A percentile compares a stretch with the other conserved stretches of the same genome.
phyloP scores from a whole-genome alignment of 139 green algal genomes.

The Coccomyxa sp. region DNA sequence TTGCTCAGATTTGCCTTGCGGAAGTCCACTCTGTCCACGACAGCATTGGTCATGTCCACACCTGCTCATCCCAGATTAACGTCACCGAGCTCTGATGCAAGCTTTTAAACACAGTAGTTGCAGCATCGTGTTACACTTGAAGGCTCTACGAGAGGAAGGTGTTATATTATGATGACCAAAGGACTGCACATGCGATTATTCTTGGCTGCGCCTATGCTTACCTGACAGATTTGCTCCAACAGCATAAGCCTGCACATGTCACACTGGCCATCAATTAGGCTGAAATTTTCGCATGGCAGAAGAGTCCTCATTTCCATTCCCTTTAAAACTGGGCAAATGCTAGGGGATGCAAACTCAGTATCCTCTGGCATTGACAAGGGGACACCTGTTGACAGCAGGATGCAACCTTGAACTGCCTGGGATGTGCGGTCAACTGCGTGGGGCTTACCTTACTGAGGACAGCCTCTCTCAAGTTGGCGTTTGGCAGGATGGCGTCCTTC shows the following conservation, averaged over 20 bases:
- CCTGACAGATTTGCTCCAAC: neutral
- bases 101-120: too few relatives aligned
- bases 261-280: neutral
- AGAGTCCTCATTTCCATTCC: neutral
- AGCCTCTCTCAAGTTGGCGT: slow-evolving; percentile 71
- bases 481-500: slow-evolving; percentile 56
- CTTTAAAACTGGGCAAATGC: neutral
- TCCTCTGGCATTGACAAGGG: neutral
- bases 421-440: too few relatives aligned
- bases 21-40: slow-evolving; percentile 90
- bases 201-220: neutral
- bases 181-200: too few relatives aligned
- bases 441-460: slow-evolving; percentile 79
- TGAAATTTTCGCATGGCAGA: neutral
- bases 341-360: neutral
- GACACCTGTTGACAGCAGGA: neutral
- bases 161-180: too few relatives aligned
- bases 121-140: too few relatives aligned
- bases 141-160: too few relatives aligned
- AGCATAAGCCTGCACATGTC: slow-evolving; percentile 65
- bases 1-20: slow-evolving; percentile 57
- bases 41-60: slow-evolving; percentile 87
- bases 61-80: slow-evolving; percentile 11
- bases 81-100: neutral
- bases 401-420: too few relatives aligned